phyloP scores from a whole-genome alignment of 305 asterid genomes.

The Rubia occidens region DNA sequence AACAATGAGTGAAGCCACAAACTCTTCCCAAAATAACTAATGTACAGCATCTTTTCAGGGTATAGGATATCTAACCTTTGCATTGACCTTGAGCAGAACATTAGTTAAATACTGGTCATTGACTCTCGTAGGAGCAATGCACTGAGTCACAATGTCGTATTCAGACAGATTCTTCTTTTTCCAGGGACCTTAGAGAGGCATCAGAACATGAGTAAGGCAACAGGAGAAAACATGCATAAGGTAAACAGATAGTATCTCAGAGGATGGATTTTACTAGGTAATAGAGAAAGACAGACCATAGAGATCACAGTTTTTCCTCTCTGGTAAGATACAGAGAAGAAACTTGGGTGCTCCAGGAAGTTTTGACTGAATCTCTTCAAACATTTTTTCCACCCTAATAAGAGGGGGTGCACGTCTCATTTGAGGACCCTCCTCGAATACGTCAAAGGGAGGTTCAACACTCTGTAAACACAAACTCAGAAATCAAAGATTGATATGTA shows the following conservation, averaged over 20 bases:
- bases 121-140: conserved; percentile 60
- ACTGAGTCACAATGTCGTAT: conserved; percentile 77
- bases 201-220: not conserved
- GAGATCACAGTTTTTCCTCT: conserved; percentile 53
- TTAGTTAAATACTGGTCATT: conserved; percentile 80
- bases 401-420: conserved; percentile 42
- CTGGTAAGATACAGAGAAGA: conserved; percentile 58
- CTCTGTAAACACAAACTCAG: conserved; percentile 25
- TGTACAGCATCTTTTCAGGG: not conserved
- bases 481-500: not conserved
- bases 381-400: conserved; percentile 55
- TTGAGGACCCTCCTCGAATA: conserved; percentile 45
- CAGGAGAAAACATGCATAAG: not conserved
- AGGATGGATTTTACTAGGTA: not conserved
- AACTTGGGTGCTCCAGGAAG: conserved; percentile 52
- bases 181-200: conserved; percentile 63
- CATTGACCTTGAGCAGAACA: conserved; percentile 72
- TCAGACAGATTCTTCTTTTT: conserved; percentile 71
- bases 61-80: conserved; percentile 43
- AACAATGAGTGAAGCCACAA: not conserved
- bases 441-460: conserved; percentile 37
- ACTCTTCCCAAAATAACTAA: not conserved
- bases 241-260: no score
- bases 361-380: conserved; percentile 39
- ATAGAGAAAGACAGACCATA: conserved; percentile 36